Evolutionary conservation across 192 early-diverging fungal species (phyloP), one percentile per base, ranked within the genome.

Genomic region (Podila epicladia): DNA sequence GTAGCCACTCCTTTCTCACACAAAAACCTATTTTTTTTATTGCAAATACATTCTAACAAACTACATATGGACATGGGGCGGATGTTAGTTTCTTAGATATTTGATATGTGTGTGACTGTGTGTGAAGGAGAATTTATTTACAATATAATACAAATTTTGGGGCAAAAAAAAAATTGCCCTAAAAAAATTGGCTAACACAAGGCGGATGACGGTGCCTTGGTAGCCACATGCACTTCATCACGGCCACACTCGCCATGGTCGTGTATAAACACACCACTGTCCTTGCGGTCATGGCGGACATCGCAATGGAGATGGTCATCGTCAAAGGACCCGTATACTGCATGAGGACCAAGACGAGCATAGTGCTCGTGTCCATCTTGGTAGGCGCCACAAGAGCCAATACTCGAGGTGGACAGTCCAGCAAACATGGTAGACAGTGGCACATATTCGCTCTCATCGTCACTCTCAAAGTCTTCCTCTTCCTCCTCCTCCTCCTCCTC

Each of bases 1-100:
- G 73, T 75, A 75, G 73, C 73, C 73, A 75, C 17, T 48, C 73
- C 73, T 75, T 74, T 75, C 73, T 75, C 66, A 68, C 73, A 75
- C 73, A 68, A 33, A 68, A 33, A 17, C 17, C 22, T 64, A 35
- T 64, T 64, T 64, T 63, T 41, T 64, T 24, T 33, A 4, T n/a
- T 29, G 0, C 62, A 51, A 65, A 20, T 65, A 4, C 9, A 8
- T 11, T 11, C 20, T 55, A 55, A 22, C 20, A 24, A 55, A 17
- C 9, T n/a, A 9, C 5, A 55, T 55, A 5, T 12, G 24, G 8
- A 22, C 53, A 24, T 55, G n/a, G 53, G 5, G 26, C 20, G 19
- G n/a, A 22, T 11, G n/a, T n/a, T n/a, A n/a, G n/a, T n/a, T n/a
- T n/a, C n/a, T n/a, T n/a, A n/a, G 50, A 53, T 29, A 29, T 29